Percentiles rank a stretch among this genome's conserved stretches.
Evolutionary conservation across 352 stramenopile species (phyloP).

Genomic region (Albugo laibachii): DNA sequence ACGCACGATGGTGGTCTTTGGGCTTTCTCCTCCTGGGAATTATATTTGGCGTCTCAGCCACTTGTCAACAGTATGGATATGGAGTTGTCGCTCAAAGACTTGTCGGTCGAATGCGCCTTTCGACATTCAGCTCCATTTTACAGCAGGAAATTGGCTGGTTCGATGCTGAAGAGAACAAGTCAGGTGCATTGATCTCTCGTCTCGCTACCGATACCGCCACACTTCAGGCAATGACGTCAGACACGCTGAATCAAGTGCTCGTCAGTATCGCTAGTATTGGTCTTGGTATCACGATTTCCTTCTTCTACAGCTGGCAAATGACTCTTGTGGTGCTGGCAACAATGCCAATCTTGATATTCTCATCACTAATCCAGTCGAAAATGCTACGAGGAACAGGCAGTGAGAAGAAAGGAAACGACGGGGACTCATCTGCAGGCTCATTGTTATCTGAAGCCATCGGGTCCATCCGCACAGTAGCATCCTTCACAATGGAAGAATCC

Average conservation of each 20-base stretch:
- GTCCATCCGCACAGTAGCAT: slow-evolving; percentile 33
- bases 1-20: slow-evolving; percentile 12
- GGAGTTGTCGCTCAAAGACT: slow-evolving; percentile 23
- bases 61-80: slow-evolving; percentile 34
- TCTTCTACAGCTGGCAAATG: slow-evolving; percentile 24
- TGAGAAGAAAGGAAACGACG: slow-evolving; percentile 21
- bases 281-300: slow-evolving; percentile 14
- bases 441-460: slow-evolving; percentile 23
- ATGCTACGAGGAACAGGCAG: slow-evolving; percentile 15
- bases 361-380: slow-evolving; percentile 18
- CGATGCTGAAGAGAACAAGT: slow-evolving; percentile 45
- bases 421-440: slow-evolving; percentile 14
- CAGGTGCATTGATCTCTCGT: slow-evolving; percentile 34
- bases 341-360: slow-evolving; percentile 25
- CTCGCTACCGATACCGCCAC: slow-evolving; percentile 52
- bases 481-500: slow-evolving; percentile 19
- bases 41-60: slow-evolving; percentile 17
- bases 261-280: slow-evolving; percentile 15
- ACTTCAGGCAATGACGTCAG: slow-evolving; percentile 53
- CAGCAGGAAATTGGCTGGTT: slow-evolving; percentile 70
- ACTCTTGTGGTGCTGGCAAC: slow-evolving; percentile 23
- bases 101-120: slow-evolving; percentile 18
- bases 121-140: slow-evolving; percentile 35
- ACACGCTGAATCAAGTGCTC: slow-evolving; percentile 34
- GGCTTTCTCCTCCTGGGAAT: slow-evolving; percentile 26